Evolutionary conservation across 164 flowering plant species (phyloP).

Genomic region (Litsea cubeba): DNA sequence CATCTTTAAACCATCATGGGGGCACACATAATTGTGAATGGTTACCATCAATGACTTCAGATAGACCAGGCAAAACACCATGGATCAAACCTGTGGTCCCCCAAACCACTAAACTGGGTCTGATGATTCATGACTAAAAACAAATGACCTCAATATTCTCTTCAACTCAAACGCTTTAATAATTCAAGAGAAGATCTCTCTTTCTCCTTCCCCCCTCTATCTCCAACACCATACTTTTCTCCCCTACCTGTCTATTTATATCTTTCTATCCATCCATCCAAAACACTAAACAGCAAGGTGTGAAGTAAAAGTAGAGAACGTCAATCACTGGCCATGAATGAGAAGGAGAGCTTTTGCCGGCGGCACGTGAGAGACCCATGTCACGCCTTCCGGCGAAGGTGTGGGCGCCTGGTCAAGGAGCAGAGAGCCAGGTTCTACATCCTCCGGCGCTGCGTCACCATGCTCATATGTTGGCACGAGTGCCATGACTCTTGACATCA

Average conservation of each 20-base stretch:
- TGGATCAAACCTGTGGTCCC: neutral
- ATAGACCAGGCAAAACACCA: neutral
- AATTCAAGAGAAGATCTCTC: neutral
- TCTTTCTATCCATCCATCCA: neutral
- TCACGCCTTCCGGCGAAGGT: slow-evolving; percentile 40
- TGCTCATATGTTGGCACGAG: slow-evolving; percentile 71
- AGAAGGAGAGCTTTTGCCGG: slow-evolving; percentile 10
- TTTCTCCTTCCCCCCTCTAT: too few relatives aligned
- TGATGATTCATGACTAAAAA: too few relatives aligned
- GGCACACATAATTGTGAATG: neutral
- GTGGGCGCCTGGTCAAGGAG: slow-evolving; percentile 24
- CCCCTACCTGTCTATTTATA: neutral
- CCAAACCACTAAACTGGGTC: neutral
- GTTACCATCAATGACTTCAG: neutral
- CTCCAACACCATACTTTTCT: neutral
- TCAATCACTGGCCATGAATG: slow-evolving; percentile 6
- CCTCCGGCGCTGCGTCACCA: slow-evolving; percentile 63
- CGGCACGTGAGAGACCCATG: slow-evolving; percentile 29
- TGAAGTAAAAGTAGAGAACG: neutral
- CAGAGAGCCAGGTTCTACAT: slow-evolving; percentile 74
- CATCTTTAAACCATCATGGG: too few relatives aligned
- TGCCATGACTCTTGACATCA: slow-evolving; percentile 27
- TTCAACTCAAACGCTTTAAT: neutral
- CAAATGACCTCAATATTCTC: neutral
- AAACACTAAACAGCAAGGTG: neutral